These are phyloP conservation scores for Taphrina pruni DNA, from an alignment of 1,139 yeast genomes.

Conservation along the genomic window DNA sequence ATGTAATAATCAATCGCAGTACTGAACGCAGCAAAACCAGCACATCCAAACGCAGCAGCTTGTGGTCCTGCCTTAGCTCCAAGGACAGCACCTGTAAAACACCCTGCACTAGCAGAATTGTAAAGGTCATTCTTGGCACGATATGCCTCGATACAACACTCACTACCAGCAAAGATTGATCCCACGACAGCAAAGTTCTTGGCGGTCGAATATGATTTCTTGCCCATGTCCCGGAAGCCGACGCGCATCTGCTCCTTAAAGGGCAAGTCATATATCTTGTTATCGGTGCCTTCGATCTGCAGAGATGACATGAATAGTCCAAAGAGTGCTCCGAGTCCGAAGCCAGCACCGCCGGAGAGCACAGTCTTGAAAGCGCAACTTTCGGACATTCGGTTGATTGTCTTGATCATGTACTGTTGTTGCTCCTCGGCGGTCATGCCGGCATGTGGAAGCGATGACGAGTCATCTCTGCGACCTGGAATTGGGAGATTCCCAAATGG, in stretches of 20 bases:
- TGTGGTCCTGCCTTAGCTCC: slow-evolving; percentile 93
- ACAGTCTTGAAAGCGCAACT: slow-evolving; percentile 88
- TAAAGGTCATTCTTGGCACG: slow-evolving; percentile 92
- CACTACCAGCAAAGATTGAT: slow-evolving; percentile 90
- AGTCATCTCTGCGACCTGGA: slow-evolving; percentile 21
- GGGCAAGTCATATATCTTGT: slow-evolving; percentile 74
- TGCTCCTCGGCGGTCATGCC: slow-evolving; percentile 40
- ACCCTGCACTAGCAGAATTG: slow-evolving; percentile 92
- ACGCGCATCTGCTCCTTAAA: slow-evolving; percentile 90
- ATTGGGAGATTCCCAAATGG: slow-evolving; percentile 37
- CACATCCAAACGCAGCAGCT: slow-evolving; percentile 90
- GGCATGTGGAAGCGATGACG: slow-evolving; percentile 25
- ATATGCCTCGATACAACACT: slow-evolving; percentile 76
- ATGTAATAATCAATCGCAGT: slow-evolving; percentile 59
- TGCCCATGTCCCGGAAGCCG: slow-evolving; percentile 91
- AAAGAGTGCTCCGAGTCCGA: slow-evolving; percentile 92
- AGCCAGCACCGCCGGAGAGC: slow-evolving; percentile 93
- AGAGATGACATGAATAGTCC: slow-evolving; percentile 95
- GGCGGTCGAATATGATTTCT: slow-evolving; percentile 82
- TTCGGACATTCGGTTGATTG: slow-evolving; percentile 32
- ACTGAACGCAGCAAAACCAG: slow-evolving; percentile 96
- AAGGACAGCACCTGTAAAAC: slow-evolving; percentile 88
- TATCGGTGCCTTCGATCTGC: slow-evolving; percentile 57
- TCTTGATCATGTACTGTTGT: slow-evolving; percentile 36
- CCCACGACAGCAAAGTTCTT: slow-evolving; percentile 96